Evolutionary conservation across 2,329 filamentous ascomycete genomes (phyloP).

Genomic region (Stachybotrys echinatus): DNA sequence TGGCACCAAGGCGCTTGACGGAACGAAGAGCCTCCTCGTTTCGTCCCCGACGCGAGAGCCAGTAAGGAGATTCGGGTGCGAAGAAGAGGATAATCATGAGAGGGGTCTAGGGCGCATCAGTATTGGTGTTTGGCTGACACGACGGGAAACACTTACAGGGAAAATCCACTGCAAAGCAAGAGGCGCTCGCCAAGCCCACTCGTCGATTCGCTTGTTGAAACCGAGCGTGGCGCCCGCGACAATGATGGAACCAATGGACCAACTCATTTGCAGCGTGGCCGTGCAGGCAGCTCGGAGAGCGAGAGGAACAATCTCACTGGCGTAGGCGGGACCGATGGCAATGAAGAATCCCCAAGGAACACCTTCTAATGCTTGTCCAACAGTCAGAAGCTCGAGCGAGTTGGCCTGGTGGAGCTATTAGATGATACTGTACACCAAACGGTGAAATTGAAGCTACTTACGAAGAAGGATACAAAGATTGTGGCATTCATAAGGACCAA

Average conservation of each 20-base stretch:
- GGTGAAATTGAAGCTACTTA: too few species aligned
- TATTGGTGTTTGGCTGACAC: not conserved
- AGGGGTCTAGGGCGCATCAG: slow-evolving; percentile 13
- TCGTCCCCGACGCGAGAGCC: slow-evolving; percentile 32
- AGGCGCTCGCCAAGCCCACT: slow-evolving; percentile 37
- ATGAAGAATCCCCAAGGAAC: slow-evolving; percentile 58
- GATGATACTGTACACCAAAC: too few species aligned
- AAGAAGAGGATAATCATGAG: slow-evolving; percentile 29
- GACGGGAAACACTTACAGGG: slow-evolving; percentile 18
- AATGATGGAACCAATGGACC: slow-evolving; percentile 35
- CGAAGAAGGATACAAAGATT: slow-evolving; percentile 46
- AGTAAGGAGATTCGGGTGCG: slow-evolving; percentile 35
- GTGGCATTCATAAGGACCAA: slow-evolving; percentile 27
- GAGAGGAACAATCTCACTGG: slow-evolving; percentile 6
- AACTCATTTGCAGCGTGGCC: slow-evolving; percentile 27
- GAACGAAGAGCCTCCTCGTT: slow-evolving; percentile 13
- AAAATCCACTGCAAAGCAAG: slow-evolving; percentile 41
- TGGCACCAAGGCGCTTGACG: slow-evolving; percentile 15
- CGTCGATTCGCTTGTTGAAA: slow-evolving; percentile 22
- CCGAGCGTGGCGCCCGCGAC: slow-evolving; percentile 31
- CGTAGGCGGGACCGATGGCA: slow-evolving; percentile 26
- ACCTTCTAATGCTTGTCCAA: slow-evolving; percentile 49
- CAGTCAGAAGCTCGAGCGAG: slow-evolving; percentile 33
- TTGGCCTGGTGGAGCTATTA: too few species aligned
- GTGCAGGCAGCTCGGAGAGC: slow-evolving; percentile 4